These are phyloP conservation scores for Citrus trifoliata DNA, from an alignment of 345 rosid genomes.

Conservation along the genomic window DNA sequence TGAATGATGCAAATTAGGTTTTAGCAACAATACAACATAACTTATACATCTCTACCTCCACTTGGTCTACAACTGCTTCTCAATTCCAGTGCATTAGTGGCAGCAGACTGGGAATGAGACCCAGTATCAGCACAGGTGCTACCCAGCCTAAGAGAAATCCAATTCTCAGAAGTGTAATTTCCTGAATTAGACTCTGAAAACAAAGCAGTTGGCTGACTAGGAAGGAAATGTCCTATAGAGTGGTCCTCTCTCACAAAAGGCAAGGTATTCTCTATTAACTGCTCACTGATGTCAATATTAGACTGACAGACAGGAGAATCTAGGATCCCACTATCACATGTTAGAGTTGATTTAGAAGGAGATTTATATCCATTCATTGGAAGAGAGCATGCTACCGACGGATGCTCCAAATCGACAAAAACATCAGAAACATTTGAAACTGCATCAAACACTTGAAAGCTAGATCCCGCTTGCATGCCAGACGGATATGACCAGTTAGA, in stretches of 20 bases:
- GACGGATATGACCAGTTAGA: slow-evolving; percentile 24
- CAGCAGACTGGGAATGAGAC: background rate
- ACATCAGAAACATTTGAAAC: slow-evolving; percentile 29
- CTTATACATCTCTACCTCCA: slow-evolving; percentile 18
- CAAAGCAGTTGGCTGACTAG: slow-evolving; percentile 17
- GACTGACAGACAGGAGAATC: slow-evolving; percentile 18
- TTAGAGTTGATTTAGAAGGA: slow-evolving; percentile 8
- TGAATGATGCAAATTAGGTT: background rate
- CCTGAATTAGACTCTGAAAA: slow-evolving; percentile 6
- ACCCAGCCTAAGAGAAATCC: slow-evolving; percentile 36
- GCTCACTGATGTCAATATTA: slow-evolving; percentile 15
- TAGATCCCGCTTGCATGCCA: slow-evolving; percentile 12
- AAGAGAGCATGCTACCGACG: slow-evolving; percentile 6
- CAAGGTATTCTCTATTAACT: slow-evolving; percentile 28
- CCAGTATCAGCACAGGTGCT: background rate
- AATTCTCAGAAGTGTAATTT: slow-evolving; percentile 18
- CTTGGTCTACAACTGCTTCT: slow-evolving; percentile 3
- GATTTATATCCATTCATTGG: slow-evolving; percentile 19
- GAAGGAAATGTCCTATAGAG: slow-evolving; percentile 24
- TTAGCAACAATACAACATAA: slow-evolving; percentile 2
- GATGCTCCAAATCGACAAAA: slow-evolving; percentile 18
- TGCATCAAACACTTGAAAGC: slow-evolving; percentile 27
- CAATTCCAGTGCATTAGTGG: slow-evolving; percentile 11
- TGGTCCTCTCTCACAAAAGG: slow-evolving; percentile 27
- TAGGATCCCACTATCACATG: slow-evolving; percentile 4